Conservation (phyloP, 2,329 filamentous ascomycete species). For the Cercospora zeina region DNA sequence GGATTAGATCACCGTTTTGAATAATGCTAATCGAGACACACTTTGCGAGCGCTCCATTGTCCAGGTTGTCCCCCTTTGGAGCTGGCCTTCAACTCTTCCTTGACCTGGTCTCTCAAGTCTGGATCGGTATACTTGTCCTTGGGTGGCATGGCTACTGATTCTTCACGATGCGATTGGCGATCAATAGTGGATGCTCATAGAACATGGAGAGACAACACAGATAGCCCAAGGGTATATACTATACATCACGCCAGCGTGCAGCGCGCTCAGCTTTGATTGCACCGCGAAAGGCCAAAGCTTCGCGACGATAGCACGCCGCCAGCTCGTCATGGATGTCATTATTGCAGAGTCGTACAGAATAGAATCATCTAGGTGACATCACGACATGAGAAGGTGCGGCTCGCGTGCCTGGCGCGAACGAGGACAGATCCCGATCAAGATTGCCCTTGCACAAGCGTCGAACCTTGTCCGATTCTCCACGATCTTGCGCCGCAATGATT, state of each 20-base stretch:
- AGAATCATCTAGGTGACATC: constrained; percentile 20
- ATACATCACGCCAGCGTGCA: background rate
- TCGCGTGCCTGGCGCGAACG: constrained; percentile 14
- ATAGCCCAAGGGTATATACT: no score
- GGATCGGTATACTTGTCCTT: constrained; percentile 53
- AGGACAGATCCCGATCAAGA: constrained; percentile 9
- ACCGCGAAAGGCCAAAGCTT: background rate
- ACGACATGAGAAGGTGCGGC: constrained; percentile 9
- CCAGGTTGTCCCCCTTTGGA: constrained; percentile 53
- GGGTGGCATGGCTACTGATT: constrained; percentile 43
- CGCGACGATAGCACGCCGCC: constrained; percentile 14
- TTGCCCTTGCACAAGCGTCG: constrained; percentile 23
- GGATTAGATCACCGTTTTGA: background rate
- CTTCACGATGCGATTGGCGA: background rate
- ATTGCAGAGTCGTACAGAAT: background rate
- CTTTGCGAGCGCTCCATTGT: constrained; percentile 54
- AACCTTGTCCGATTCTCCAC: constrained; percentile 15
- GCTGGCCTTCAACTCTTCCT: constrained; percentile 49
- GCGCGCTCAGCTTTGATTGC: background rate
- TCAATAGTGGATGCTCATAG: background rate
- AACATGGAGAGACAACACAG: background rate
- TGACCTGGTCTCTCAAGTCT: constrained; percentile 49
- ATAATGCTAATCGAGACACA: background rate
- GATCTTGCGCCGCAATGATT: background rate
- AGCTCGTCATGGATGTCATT: constrained; percentile 22